phyloP scores from a whole-genome alignment of 2,329 filamentous ascomycete species.

The Apiospora rasikravindrae region DNA sequence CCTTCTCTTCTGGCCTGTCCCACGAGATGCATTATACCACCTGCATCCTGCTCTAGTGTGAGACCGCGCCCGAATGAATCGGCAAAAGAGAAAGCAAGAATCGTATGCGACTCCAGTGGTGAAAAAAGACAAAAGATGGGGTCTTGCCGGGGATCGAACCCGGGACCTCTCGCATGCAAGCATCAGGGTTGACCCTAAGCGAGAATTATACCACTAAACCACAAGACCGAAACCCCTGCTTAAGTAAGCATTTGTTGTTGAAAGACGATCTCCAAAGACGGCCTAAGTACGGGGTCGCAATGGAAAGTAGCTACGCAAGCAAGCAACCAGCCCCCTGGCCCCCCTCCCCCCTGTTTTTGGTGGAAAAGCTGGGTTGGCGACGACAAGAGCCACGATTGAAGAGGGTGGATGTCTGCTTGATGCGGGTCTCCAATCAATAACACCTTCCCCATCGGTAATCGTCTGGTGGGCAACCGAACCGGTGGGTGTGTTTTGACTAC shows the following conservation, averaged over 20 bases:
- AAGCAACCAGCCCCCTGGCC: too few relatives aligned
- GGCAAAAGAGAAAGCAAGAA: background rate
- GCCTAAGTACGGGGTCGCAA: background rate
- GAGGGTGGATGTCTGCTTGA: background rate
- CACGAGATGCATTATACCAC: background rate
- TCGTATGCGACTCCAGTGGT: background rate
- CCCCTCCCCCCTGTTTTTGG: background rate
- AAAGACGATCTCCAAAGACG: background rate
- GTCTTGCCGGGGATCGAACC: constrained; percentile 17
- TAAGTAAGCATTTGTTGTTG: constrained; percentile 5
- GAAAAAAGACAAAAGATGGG: background rate
- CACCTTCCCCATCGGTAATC: background rate
- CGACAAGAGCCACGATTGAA: background rate
- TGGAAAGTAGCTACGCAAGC: background rate
- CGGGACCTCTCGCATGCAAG: constrained; percentile 8
- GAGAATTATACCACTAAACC: constrained; percentile 18
- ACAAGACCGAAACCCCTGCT: constrained; percentile 9
- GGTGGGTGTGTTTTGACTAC: background rate
- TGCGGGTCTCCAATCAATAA: background rate
- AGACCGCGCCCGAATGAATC: background rate
- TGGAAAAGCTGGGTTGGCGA: constrained; percentile 4
- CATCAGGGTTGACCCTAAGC: constrained; percentile 11
- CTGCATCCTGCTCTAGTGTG: background rate
- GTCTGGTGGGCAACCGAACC: background rate
- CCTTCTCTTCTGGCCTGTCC: background rate